phyloP scores from a whole-genome alignment of 108 stramenopile species.

The Cyclotella choctawhatcheeana region DNA sequence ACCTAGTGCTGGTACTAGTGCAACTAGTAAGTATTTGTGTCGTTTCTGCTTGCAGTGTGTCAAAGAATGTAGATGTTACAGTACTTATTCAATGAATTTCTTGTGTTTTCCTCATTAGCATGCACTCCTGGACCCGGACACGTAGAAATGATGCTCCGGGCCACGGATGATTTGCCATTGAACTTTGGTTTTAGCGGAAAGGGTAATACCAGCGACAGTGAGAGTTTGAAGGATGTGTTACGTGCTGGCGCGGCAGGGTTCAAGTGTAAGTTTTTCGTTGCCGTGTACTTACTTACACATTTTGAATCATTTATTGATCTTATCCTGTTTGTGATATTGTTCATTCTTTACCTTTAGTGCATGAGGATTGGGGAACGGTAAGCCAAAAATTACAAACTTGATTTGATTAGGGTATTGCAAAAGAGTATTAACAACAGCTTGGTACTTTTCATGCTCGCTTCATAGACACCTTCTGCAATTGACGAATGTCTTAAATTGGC shows the following conservation, averaged over 20 bases:
- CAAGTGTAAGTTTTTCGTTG: slow-evolving; percentile 58
- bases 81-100: not conserved
- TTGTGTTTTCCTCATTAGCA: slow-evolving; percentile 24
- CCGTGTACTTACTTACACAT: no score
- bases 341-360: slow-evolving; percentile 51
- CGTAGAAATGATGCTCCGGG: slow-evolving; percentile 95
- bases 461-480: slow-evolving; percentile 91
- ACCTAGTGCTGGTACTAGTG: slow-evolving; percentile 92
- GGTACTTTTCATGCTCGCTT: no score
- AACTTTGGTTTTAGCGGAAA: slow-evolving; percentile 98
- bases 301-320: no score
- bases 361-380: slow-evolving; percentile 98
- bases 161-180: slow-evolving; percentile 89
- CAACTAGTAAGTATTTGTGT: slow-evolving; percentile 64
- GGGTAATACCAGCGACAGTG: slow-evolving; percentile 89
- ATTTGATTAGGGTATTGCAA: no score
- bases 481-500: slow-evolving; percentile 92
- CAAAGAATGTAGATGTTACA: no score
- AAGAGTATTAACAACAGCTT: no score
- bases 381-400: no score
- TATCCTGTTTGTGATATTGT: not conserved
- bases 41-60: not conserved
- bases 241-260: slow-evolving; percentile 92
- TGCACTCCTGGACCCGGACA: slow-evolving; percentile 95
- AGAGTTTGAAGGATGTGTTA: slow-evolving; percentile 62